Conservation (phyloP, 257 asterid genomes). For the Galeopsis tetrahit region DNA sequence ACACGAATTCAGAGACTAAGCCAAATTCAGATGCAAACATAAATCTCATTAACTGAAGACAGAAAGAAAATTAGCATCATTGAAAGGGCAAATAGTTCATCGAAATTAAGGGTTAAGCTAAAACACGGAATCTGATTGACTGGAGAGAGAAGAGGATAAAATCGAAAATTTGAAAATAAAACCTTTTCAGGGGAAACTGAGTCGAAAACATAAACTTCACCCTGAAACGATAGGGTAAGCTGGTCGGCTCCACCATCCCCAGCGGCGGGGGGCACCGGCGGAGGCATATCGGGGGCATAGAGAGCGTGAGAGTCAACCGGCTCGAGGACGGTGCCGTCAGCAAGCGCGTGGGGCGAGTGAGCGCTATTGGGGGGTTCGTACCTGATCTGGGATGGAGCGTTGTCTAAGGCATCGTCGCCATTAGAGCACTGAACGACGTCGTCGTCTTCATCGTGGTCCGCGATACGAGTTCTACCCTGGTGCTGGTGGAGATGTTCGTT, state of each 20-base stretch:
- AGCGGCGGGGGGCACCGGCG: slow-evolving; percentile 34
- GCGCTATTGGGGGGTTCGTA: slow-evolving; percentile 56
- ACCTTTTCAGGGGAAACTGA: slow-evolving; percentile 94
- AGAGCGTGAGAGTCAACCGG: slow-evolving; percentile 52
- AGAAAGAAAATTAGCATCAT: background rate
- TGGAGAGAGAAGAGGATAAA: background rate
- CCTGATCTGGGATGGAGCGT: slow-evolving; percentile 62
- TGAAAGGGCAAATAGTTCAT: slow-evolving; percentile 15
- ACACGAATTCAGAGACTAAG: too few relatives aligned
- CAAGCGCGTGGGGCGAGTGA: slow-evolving; percentile 75
- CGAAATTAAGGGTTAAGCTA: slow-evolving; percentile 1
- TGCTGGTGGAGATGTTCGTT: slow-evolving; percentile 50
- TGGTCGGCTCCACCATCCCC: slow-evolving; percentile 78
- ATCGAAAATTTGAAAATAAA: slow-evolving; percentile 24
- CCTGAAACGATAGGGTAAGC: slow-evolving; percentile 96
- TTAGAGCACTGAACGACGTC: slow-evolving; percentile 53
- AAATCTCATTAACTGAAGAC: background rate
- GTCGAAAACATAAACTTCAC: slow-evolving; percentile 92
- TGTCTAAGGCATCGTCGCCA: slow-evolving; percentile 57
- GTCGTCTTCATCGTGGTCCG: slow-evolving; percentile 55
- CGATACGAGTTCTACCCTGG: slow-evolving; percentile 42
- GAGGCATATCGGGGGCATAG: slow-evolving; percentile 53
- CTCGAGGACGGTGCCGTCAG: slow-evolving; percentile 41
- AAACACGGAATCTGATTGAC: slow-evolving; percentile 3
- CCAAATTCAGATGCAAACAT: background rate